Base-by-base conservation (phyloP, 2,329 filamentous ascomycete genomes). In the Diplodia corticola region DNA sequence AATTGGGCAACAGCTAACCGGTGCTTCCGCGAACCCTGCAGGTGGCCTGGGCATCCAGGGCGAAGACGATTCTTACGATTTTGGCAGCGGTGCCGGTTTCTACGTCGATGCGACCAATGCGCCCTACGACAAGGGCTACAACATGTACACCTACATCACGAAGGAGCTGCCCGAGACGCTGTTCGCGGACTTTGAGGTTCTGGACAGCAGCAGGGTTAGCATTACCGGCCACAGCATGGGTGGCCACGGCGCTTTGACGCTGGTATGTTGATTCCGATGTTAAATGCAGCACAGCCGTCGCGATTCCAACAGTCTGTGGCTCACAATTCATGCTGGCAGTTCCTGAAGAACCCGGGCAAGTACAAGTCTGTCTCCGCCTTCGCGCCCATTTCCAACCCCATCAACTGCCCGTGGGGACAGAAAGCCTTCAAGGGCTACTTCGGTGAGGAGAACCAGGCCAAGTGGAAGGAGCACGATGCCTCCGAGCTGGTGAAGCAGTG, bases 211-310 rank as follows among this genome's bases (percentile, higher is more conserved):
- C 30, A 85, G 89, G 48, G 88, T 97, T 65, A 90, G 89, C 78
- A 95, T 99, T 73, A 92, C 91, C 48, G 95, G 95, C 5, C 95
- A 99, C 82, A 93, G 89, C 73, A 99, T 99, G 95, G 95, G 95
- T 71, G 95, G 95, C 0, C 95, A 99, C 79, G 95, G 95, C 69
- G 95, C 95, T 51, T 83, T 99, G 72, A 97, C 93, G 53, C 81
- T 98, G 72, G 85, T 87, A 74, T 12, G 69, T 72, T 7, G 3
- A 44, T 7, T 1, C 51, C 26, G 44, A 33, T 17, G 33, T 9
- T 35, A 24, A 2, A 10, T n/a, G 59, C 7, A n/a, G 24, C n/a
- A 24, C 20, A 49, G 22, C 46, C 46, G n/a, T 49, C 46, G 22
- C 46, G 12, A 50, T 9, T 17, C 46, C 20, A 7, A 13, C 9